Base-by-base conservation (phyloP, 352 stramenopile genomes). In the Plasmopara muralis region DNA sequence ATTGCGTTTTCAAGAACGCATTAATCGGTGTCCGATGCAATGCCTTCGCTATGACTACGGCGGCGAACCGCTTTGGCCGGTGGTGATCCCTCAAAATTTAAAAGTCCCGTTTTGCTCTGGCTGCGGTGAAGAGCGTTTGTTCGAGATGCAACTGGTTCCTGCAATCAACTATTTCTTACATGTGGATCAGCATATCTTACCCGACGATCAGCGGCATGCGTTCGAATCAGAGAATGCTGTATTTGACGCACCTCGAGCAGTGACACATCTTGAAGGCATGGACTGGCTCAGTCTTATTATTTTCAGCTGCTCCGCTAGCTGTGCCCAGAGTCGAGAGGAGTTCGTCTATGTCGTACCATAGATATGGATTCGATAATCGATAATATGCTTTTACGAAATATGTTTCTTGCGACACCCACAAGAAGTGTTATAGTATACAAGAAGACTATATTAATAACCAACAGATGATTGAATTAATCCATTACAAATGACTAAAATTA, bases 81-180 rank as follows among this genome's bases (percentile, higher is more conserved):
- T 73, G 13, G 68, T 80, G 5, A 66, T 67, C 4, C 74, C 79
- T 3, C 60, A 70, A 33, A 62, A 60, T 10, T 38, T 89, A 8
- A 74, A 74, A 20, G 50, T 89, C 2, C 76, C 83, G 1, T 43
- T 34, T 31, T 93, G 83, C 42, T 15, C 56, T 55, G 40, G 51
- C 6, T 93, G 83, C 25, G 83, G 80, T 9, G 49, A 75, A 54
- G 66, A 77, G 4, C 78, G 80, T n/a, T 57, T 70, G 18, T 93
- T 93, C 43, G 83, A 93, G 60, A 64, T 93, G 48, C 82, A 93
- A 52, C 64, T 93, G 41, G 82, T 75, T n/a, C 83, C 83, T 28
- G 88, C 80, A 4, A 85, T 90, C 47, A 87, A 86, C 51, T 93
- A 93, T 47, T 89, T 93, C 39, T 67, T 93, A 28, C 84, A 88